Percentiles rank a stretch among this genome's conserved stretches.
These are phyloP conservation scores for Skeletonema potamos DNA, from an alignment of 108 stramenopile genomes.

Conservation along the genomic window DNA sequence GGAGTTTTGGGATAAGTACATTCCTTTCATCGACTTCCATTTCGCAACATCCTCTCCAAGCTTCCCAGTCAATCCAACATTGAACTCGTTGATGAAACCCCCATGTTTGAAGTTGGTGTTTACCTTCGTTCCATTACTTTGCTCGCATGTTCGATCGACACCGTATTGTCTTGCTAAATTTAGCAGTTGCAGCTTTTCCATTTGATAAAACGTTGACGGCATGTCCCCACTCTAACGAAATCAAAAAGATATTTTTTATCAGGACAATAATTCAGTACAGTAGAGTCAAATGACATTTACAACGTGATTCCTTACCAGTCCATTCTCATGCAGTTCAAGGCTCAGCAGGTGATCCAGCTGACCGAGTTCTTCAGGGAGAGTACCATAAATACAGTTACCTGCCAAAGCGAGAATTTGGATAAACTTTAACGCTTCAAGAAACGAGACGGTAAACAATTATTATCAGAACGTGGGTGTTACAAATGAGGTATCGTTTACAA, in stretches of 20 bases:
- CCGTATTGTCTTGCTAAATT: conserved; percentile 19
- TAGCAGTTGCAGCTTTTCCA: conserved; percentile 20
- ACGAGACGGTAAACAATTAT: not conserved
- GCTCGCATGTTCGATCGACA: conserved; percentile 1
- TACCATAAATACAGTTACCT: conserved; percentile 30
- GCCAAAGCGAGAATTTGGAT: conserved; percentile 23
- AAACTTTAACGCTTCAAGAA: conserved; percentile 4
- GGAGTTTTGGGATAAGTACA: conserved; percentile 32
- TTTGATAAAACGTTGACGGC: conserved; percentile 5
- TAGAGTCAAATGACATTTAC: not conserved
- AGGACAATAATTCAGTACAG: not conserved
- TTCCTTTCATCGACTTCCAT: conserved; percentile 27
- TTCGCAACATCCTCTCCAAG: not conserved
- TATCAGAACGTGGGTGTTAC: not conserved
- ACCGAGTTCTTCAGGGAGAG: conserved; percentile 25
- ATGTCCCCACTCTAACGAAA: not conserved
- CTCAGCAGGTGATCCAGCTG: conserved; percentile 4
- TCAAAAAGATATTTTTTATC: not conserved
- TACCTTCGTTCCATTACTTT: conserved; percentile 5
- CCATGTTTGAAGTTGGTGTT: conserved; percentile 7
- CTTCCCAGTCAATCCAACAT: conserved; percentile 3
- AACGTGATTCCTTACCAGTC: not conserved
- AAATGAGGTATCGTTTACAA: not conserved
- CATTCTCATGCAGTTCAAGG: conserved; percentile 20
- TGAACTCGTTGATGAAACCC: not conserved